Conservation (phyloP, 1,139 yeast species). For the Hansenula sp. region DNA sequence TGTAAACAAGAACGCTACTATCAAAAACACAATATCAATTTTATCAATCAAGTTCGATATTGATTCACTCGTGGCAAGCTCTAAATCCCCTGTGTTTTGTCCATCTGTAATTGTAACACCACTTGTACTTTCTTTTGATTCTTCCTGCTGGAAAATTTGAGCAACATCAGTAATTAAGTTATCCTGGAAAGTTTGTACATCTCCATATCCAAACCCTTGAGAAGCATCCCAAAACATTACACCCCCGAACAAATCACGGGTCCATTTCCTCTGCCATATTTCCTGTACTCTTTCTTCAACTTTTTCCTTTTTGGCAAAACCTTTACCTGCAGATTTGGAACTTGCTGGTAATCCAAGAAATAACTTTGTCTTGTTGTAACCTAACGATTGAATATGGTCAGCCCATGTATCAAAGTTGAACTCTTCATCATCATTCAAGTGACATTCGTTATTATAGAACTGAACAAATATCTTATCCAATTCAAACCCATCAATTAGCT, state of each 20-base stretch:
- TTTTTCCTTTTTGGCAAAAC: slow-evolving; percentile 43
- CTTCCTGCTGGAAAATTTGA: slow-evolving; percentile 9
- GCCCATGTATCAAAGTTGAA: slow-evolving; percentile 80
- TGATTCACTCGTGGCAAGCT: background rate
- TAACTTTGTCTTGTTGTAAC: slow-evolving; percentile 56
- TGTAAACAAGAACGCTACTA: background rate
- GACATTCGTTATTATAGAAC: slow-evolving; percentile 80
- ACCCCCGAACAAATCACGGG: slow-evolving; percentile 55
- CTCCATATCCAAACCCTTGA: slow-evolving; percentile 51
- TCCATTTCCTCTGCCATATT: slow-evolving; percentile 6
- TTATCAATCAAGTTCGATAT: background rate
- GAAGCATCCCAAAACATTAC: slow-evolving; percentile 84
- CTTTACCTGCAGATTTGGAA: slow-evolving; percentile 50
- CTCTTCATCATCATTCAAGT: slow-evolving; percentile 28
- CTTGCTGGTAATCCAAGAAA: slow-evolving; percentile 66
- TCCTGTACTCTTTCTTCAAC: slow-evolving; percentile 23
- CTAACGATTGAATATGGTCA: slow-evolving; percentile 40
- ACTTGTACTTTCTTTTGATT: background rate
- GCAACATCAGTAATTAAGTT: slow-evolving; percentile 21
- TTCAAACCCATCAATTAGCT: slow-evolving; percentile 47
- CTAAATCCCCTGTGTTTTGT: too few species aligned
- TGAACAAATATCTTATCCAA: slow-evolving; percentile 78
- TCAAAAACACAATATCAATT: background rate
- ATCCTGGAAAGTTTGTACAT: slow-evolving; percentile 12
- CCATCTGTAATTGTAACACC: background rate